Evolutionary conservation across 2,329 filamentous ascomycete species (phyloP), one percentile per base, ranked within the genome.

Genomic region (Alternaria incomplexa): DNA sequence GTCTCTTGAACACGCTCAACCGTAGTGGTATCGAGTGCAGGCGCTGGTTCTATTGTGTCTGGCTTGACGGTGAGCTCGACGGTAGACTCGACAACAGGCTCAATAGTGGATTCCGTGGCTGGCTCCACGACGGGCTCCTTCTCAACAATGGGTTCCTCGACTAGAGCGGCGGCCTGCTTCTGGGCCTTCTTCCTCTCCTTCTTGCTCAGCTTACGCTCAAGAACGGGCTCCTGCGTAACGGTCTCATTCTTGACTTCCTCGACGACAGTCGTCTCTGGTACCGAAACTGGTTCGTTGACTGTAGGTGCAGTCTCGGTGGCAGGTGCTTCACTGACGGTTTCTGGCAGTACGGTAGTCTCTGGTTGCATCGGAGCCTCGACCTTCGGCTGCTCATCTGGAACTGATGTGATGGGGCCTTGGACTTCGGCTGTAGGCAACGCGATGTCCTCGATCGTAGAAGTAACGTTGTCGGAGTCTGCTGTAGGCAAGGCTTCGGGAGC

Each of bases 161-260:
- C 60, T 44, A 52, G 32, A 17, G 55, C 46, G 17, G 54, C 48
- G 22, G 67, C 59, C 44, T 73, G 73, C 54, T 73, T 76, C 58
- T 69, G 70, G 9, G 70, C 65, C 54, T 72, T 77, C 63, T 73
- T 77, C 64, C 73, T 76, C 43, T 78, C 75, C 43, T 77, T 77
- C 64, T 79, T 77, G 65, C 73, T 77, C n/a, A 76, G 65, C 61
- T 76, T 77, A 44, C 69, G 74, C 46, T 46, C 62, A n/a, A 73
- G 61, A 9, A 47, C 30, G 10, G 72, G 69, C 56, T 59, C 67
- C 36, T 72, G 68, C n/a, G 47, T 3, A 10, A 61, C 62, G 5
- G 56, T 28, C 7, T 23, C 10, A n/a, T 64, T 58, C 20, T 56
- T 61, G 36, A 22, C 26, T 20, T 63, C 36, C 7, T 62, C 58